Conservation (phyloP, 2,329 filamentous ascomycete species). For the Diaporthe velutina region DNA sequence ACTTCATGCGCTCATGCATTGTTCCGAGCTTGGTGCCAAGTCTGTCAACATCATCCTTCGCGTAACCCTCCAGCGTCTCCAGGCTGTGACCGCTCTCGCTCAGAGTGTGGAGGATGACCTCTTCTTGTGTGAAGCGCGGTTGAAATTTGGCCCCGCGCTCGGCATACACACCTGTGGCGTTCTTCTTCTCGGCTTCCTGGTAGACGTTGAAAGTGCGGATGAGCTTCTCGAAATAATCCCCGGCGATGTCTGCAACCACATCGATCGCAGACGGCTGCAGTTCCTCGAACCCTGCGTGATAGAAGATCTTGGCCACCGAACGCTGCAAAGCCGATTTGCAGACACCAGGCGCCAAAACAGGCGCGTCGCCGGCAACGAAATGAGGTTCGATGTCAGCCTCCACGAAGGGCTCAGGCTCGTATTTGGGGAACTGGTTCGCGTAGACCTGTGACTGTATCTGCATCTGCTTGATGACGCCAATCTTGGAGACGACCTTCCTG, state of each 20-base stretch:
- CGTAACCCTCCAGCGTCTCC: conserved; percentile 85
- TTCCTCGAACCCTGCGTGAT: conserved; percentile 96
- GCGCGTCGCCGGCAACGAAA: conserved; percentile 88
- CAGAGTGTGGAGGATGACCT: conserved; percentile 88
- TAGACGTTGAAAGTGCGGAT: conserved; percentile 85
- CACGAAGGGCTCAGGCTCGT: conserved; percentile 88
- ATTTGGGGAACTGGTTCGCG: conserved; percentile 97
- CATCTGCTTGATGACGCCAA: conserved; percentile 99
- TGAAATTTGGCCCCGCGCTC: conserved; percentile 63
- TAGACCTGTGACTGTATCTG: conserved; percentile 98
- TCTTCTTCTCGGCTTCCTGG: conserved; percentile 83
- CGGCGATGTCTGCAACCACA: conserved; percentile 87
- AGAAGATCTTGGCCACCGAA: conserved; percentile 94
- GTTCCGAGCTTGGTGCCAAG: conserved; percentile 81
- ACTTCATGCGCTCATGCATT: conserved; percentile 95
- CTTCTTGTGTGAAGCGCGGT: conserved; percentile 82
- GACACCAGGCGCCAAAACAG: conserved; percentile 86
- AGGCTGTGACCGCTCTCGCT: conserved; percentile 87
- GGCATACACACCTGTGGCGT: conserved; percentile 58
- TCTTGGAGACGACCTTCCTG: conserved; percentile 94
- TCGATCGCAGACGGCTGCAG: conserved; percentile 95
- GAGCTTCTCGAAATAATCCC: conserved; percentile 90
- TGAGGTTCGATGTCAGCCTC: conserved; percentile 91
- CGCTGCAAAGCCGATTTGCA: conserved; percentile 89
- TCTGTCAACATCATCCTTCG: conserved; percentile 93